Base-by-base conservation (phyloP, 1,139 yeast genomes). In the Pichia sp. region DNA sequence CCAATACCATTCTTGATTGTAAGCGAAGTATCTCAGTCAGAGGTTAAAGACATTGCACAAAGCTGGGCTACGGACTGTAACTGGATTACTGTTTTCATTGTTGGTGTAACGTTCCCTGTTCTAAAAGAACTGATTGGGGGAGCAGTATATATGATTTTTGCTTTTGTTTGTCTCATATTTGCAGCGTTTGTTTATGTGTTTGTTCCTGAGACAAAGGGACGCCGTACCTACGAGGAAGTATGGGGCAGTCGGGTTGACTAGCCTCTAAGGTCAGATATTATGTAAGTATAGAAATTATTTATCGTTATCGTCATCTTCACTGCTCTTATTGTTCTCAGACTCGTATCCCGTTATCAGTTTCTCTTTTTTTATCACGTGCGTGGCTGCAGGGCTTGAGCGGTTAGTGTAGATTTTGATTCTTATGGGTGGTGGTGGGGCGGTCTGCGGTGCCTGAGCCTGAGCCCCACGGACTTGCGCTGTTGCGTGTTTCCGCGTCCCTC, bases 1-100 rank as follows among this genome's bases (percentile, higher is more conserved):
- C 97, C 98, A 12, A 85, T 91, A 39, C 97, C 98, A 26, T 89
- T 89, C 63, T 65, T 89, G 50, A 64, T 89, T 45, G 82, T 91
- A n/a, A 77, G 95, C 8, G 97, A 91, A 59, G 79, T 89, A 17
- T 82, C 95, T 0, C 94, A 86, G 44, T 68, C 76, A 2, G 75
- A 76, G 42, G 93, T 91, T 4, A 82, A 79, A 44, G 93, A 89
- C 2, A 69, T 78, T 38, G 96, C 97, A 1, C 98, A 91, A 62
- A 81, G 95, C 56, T 81, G 86, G 70, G 97, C 95, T 9, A 84
- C 93, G 0, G 77, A 88, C 11, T 75, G 86, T 67, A 91, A 89
- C 60, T 89, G 97, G 96, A 53, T 84, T 10, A 84, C 95, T 5
- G 88, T 96, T 0, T 89, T 91, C 55, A 52, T 78, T 1, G 79